Conservation (phyloP, 225 moss, liverwort and hornwort genomes). For the Anthoceros angustus region DNA sequence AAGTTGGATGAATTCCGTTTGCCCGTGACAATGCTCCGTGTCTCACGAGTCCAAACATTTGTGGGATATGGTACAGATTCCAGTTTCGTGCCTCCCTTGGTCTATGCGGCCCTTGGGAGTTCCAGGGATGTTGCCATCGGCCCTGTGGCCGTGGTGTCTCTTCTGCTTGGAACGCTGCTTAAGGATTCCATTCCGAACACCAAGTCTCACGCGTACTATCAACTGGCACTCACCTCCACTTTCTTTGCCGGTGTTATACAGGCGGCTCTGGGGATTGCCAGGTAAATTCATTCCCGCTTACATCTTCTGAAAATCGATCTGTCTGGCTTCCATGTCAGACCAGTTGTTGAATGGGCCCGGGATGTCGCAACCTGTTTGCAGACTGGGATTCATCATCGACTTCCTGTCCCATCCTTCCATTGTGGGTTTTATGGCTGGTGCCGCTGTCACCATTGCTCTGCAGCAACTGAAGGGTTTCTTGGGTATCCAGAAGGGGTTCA, state of each 20-base stretch:
- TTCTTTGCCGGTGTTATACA: constrained; percentile 68
- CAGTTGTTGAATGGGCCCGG: background rate
- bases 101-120: background rate
- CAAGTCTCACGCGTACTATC: constrained; percentile 13
- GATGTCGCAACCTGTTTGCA: constrained; percentile 6
- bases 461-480: constrained; percentile 68
- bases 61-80: background rate
- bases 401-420: constrained; percentile 80
- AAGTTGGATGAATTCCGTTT: too few relatives aligned
- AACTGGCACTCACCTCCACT: constrained; percentile 59
- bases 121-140: constrained; percentile 1
- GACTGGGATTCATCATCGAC: constrained; percentile 72
- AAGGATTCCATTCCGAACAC: background rate
- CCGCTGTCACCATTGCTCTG: constrained; percentile 60
- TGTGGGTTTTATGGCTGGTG: constrained; percentile 85
- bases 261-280: constrained; percentile 42
- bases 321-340: background rate
- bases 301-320: background rate
- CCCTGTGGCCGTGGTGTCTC: constrained; percentile 1
- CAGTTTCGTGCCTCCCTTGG: constrained; percentile 4
- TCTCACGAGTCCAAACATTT: background rate
- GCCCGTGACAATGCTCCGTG: too few relatives aligned
- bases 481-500: constrained; percentile 36
- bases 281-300: constrained; percentile 21
- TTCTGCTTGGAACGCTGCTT: background rate